These are phyloP conservation scores for Barnettozyma siamensis DNA, from an alignment of 805 yeast genomes.

Conservation along the genomic window DNA sequence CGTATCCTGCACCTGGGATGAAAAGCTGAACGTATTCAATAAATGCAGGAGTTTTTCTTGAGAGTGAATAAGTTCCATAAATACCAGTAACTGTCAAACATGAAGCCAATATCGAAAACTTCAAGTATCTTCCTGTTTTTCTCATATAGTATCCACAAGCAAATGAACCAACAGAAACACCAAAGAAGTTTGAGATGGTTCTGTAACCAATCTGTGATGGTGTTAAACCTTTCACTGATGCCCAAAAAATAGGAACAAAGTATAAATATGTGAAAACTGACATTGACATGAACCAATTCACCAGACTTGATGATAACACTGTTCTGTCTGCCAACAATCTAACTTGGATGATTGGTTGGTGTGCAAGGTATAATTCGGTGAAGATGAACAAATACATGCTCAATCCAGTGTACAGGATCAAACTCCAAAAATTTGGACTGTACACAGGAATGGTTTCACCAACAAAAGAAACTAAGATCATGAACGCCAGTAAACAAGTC, in stretches of 20 bases:
- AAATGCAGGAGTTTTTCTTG: constrained; percentile 23
- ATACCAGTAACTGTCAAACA: constrained; percentile 43
- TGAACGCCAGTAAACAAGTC: constrained; percentile 46
- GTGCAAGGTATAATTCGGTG: constrained; percentile 37
- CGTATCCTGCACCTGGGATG: constrained; percentile 60
- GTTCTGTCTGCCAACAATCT: constrained; percentile 49
- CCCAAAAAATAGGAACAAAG: constrained; percentile 65
- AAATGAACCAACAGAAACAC: constrained; percentile 62
- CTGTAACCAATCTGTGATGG: constrained; percentile 56
- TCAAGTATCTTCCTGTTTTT: constrained; percentile 58
- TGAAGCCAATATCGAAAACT: constrained; percentile 38
- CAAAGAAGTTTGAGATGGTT: constrained; percentile 54
- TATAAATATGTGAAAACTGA: constrained; percentile 55
- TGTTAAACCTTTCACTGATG: constrained; percentile 45
- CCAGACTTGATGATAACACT: constrained; percentile 55
- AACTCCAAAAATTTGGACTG: constrained; percentile 33
- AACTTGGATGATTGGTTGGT: constrained; percentile 61
- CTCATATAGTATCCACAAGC: constrained; percentile 63
- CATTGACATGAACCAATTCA: constrained; percentile 68
- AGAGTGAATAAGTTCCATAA: constrained; percentile 25
- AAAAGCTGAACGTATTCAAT: constrained; percentile 41
- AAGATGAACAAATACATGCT: constrained; percentile 36
- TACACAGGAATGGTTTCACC: constrained; percentile 50
- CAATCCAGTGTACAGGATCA: constrained; percentile 30
- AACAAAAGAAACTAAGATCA: constrained; percentile 62